These are phyloP conservation scores for Amanita pseudoporphyria DNA, from an alignment of 768 basidiomycete species.

Conservation along the genomic window DNA sequence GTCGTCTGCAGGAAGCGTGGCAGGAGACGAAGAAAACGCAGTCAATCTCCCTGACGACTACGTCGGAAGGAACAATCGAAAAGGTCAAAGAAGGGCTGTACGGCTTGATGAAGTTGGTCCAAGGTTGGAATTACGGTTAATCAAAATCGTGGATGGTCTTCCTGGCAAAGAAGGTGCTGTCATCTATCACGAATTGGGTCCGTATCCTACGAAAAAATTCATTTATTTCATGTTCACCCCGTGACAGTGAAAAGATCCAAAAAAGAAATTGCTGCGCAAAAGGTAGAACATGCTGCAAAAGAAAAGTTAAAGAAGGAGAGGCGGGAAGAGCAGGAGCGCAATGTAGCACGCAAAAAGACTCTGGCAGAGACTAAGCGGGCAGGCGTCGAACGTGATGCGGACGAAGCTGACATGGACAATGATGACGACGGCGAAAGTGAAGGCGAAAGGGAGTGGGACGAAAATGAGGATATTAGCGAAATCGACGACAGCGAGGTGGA, in stretches of 20 bases:
- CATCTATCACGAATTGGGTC: conserved; percentile 91
- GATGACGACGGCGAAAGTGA: conserved; percentile 24
- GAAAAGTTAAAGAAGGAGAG: conserved; percentile 68
- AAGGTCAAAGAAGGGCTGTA: conserved; percentile 85
- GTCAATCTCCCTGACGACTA: conserved; percentile 88
- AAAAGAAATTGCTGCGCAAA: conserved; percentile 56
- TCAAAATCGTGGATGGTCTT: conserved; percentile 91
- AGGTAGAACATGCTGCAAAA: conserved; percentile 69
- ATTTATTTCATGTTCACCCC: neutral
- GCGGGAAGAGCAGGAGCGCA: conserved; percentile 84
- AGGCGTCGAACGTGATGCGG: conserved; percentile 15
- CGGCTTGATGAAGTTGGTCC: conserved; percentile 92
- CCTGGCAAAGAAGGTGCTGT: conserved; percentile 92
- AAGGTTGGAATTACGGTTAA: conserved; percentile 82
- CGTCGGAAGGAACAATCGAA: conserved; percentile 89
- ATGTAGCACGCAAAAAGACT: conserved; percentile 78
- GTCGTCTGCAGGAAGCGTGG: conserved; percentile 74
- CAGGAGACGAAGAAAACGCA: conserved; percentile 78
- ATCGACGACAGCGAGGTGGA: conserved; percentile 22
- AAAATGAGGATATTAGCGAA: conserved; percentile 31
- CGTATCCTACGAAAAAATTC: conserved; percentile 19
- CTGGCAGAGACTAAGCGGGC: conserved; percentile 2
- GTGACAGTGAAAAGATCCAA: conserved; percentile 84
- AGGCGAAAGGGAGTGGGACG: conserved; percentile 30
- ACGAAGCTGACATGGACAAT: conserved; percentile 14